Evolutionary conservation across 2,329 filamentous ascomycete genomes (phyloP).

Genomic region (Chrysosporium keratinophilum): DNA sequence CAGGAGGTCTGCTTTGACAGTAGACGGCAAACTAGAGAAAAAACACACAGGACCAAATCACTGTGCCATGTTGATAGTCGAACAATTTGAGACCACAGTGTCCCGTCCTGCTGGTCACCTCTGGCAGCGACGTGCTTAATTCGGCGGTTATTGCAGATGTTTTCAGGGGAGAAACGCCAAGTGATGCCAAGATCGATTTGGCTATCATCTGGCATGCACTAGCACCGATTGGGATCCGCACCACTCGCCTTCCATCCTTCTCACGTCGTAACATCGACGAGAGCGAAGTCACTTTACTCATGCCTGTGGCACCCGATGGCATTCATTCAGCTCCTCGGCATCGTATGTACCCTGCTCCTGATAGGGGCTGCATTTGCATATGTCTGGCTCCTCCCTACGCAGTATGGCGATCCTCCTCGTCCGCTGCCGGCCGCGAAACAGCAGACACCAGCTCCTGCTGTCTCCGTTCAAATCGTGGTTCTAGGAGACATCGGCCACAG

Average conservation of each 20-base stretch:
- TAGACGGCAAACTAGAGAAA: neutral
- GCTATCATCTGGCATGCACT: too few species aligned
- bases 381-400: neutral
- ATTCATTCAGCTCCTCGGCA: neutral
- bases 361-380: neutral
- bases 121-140: neutral
- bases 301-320: neutral
- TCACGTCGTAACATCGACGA: too few species aligned
- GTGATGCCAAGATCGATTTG: neutral
- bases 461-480: constrained; percentile 54
- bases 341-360: neutral
- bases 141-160: neutral
- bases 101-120: neutral
- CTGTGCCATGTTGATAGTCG: neutral
- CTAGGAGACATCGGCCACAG: constrained; percentile 91
- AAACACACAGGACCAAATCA: neutral
- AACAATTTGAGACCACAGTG: constrained; percentile 1
- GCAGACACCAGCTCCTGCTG: neutral
- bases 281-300: too few species aligned
- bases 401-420: constrained; percentile 2
- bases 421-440: neutral
- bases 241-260: too few species aligned
- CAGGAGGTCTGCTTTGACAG: neutral
- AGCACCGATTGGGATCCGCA: neutral
- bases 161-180: neutral